Base-by-base conservation (phyloP, 1,139 yeast species). In the Geotrichum histeridarum region DNA sequence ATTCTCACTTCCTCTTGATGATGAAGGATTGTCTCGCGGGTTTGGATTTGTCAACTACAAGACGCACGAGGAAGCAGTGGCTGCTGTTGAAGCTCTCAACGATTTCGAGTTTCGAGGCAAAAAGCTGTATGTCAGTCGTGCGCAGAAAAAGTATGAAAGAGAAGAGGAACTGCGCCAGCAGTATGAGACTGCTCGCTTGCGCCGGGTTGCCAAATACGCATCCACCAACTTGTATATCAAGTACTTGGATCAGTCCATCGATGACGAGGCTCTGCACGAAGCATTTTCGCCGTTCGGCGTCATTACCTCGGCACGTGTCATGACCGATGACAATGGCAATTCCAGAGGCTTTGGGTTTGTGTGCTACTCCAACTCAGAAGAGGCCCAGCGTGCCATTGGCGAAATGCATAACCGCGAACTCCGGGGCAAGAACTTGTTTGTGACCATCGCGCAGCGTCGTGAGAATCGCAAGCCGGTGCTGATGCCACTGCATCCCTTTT, bases 91-190 rank as follows among this genome's bases (percentile, higher is more conserved):
- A 58, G 94, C 80, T 68, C 83, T 93, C 73, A 88, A 94, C 76
- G 96, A 87, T 72, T 78, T 76, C 65, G 99, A 93, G 70, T 74
- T 85, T 72, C 82, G 81, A 67, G 94, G 93, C 69, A 90, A 87
- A 78, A 82, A 80, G 75, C 77, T 93, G 64, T 93, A 84, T 74
- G 99, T 93, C 68, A 96, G 97, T 67, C 90, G 99, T 77, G 99
- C 99, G 65, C 99, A 93, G 80, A 93, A 90, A 90, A 93, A 90
- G 83, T 81, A 88, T 75, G 99, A 93, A 81, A 91, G 99, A 79
- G 77, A 85, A 72, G 96, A 90, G 78, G 96, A 90, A 77, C 86
- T 93, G 75, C 89, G 87, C 81, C 86, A 84, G 77, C 95, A 89
- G 77, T 86, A 89, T 78, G 98, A 94, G 77, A 83, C 89, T 64